Base-by-base conservation (phyloP, 805 yeast species). In the Ogataea trehaloabstinens region DNA sequence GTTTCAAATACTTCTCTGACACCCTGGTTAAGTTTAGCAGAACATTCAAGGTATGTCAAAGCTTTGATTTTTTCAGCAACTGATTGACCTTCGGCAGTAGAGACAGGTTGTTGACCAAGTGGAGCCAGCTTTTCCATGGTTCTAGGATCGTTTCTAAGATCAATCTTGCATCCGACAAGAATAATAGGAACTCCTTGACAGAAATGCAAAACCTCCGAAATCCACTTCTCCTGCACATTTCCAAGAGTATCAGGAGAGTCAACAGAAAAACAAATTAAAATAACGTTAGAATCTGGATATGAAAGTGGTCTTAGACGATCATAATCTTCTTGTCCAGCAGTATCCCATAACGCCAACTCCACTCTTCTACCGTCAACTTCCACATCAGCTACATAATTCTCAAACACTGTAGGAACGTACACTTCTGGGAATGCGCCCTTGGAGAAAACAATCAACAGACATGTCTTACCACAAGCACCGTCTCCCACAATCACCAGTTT, bases 241-340 rank as follows among this genome's bases (percentile, higher is more conserved):
- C 87, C 95, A 44, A 89, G 74, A 19, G 96, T 86, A 66, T 88
- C 96, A 52, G 96, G 96, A 29, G 89, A 74, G 61, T 87, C 95
- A 48, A 89, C 77, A 15, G 95, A 80, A 71, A 88, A 89, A 75
- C 96, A 89, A 56, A 89, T 87, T 60, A 89, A 74, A 44, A 89
- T 85, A 47, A 89, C 96, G 62, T 87, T 85, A 28, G 95, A 84
- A 63, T 89, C 95, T 46, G 96, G 96, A 67, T 89, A 89, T 11
- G 91, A 82, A 49, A 87, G 71, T 31, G 96, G 95, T 68, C 95
- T 83, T 54, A 87, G 73, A 67, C 96, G 85, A 66, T 88, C 96
- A 63, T 89, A 89, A 71, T 90, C 97, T 73, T 89, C 97, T 77
- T 89, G 97, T 50, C 97, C 97, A 40, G 97, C 96, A 52, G 96